A percentile compares a stretch with the other conserved stretches of the same genome.
phyloP scores from a whole-genome alignment of 192 early-diverging fungal species.

The Globomyces pollinis-pini region DNA sequence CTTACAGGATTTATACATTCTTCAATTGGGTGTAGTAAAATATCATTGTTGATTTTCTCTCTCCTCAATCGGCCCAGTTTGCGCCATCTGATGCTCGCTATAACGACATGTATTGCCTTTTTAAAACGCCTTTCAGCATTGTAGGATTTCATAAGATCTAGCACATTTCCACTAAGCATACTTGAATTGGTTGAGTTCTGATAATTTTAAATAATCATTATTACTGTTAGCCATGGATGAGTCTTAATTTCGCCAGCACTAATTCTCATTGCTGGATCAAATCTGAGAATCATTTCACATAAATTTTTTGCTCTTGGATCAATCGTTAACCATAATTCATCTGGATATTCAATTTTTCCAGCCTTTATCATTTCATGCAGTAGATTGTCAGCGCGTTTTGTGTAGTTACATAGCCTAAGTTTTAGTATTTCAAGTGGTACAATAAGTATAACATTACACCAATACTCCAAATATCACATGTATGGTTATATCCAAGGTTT shows the following conservation, averaged over 20 bases:
- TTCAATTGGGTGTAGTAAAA: no score
- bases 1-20: no score
- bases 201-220: not conserved
- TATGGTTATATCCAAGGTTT: conserved; percentile 39
- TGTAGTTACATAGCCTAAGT: conserved; percentile 36
- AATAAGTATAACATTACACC: conserved; percentile 45
- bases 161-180: conserved; percentile 19
- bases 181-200: conserved; percentile 8
- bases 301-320: conserved; percentile 24
- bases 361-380: conserved; percentile 31
- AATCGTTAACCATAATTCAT: conserved; percentile 22
- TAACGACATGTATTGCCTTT: conserved; percentile 16
- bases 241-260: conserved; percentile 36
- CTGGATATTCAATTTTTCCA: conserved; percentile 38
- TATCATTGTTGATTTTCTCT: no score
- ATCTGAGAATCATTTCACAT: conserved; percentile 28
- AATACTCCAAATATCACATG: conserved; percentile 51
- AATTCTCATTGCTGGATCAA: conserved; percentile 45
- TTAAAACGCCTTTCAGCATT: conserved; percentile 30
- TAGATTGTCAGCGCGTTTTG: conserved; percentile 19
- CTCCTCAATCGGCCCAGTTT: no score
- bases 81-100: conserved; percentile 15
- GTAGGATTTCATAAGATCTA: conserved; percentile 41
- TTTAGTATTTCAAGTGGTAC: conserved; percentile 16
- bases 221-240: conserved; percentile 44